Evolutionary conservation across 345 rosid species (phyloP).

Genomic region (Brassica rapa): DNA sequence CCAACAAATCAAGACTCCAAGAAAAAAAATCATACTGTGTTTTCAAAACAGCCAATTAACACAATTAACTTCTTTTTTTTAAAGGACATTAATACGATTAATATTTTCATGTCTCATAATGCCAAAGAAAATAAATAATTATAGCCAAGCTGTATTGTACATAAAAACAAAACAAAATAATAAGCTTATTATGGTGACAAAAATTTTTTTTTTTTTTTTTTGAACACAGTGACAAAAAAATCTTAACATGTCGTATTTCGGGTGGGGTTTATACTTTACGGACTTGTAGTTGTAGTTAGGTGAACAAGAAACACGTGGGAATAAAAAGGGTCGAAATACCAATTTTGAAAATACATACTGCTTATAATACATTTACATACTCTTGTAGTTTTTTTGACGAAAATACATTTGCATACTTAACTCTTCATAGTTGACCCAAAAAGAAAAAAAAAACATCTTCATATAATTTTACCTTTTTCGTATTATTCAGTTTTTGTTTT

Average conservation of each 20-base stretch:
- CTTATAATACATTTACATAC: neutral
- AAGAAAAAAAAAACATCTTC: neutral
- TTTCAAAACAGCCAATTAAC: neutral
- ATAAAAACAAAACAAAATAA: neutral
- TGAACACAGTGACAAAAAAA: neutral
- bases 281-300: conserved; percentile 29
- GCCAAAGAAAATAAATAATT: neutral
- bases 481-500: neutral
- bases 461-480: neutral
- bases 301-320: conserved; percentile 23
- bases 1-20: neutral
- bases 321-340: neutral
- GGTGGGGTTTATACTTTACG: conserved; percentile 24
- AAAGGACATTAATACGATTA: neutral
- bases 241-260: conserved; percentile 5
- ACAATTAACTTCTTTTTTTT: neutral
- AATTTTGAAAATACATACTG: neutral
- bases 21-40: neutral
- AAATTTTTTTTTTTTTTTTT: too few species aligned
- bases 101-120: neutral
- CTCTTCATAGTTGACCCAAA: neutral
- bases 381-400: too few species aligned
- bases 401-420: neutral
- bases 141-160: neutral
- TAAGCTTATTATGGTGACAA: neutral